These are phyloP conservation scores for Abortiporus biennis DNA, from an alignment of 1,284 basidiomycete species.

Conservation along the genomic window DNA sequence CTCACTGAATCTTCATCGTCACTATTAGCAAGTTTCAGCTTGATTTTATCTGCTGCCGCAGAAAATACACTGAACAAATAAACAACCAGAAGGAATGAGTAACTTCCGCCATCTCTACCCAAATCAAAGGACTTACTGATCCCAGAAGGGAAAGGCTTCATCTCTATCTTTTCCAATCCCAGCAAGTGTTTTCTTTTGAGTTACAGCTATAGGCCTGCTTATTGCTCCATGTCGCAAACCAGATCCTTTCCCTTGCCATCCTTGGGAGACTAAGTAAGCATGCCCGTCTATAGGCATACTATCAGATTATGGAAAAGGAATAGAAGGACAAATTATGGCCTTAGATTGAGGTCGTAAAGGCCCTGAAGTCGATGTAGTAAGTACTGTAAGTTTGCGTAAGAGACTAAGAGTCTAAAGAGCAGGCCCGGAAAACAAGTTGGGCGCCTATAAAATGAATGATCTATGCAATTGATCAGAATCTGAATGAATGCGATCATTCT, in stretches of 20 bases:
- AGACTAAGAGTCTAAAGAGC: too few relatives aligned
- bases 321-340: too few relatives aligned
- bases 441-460: too few relatives aligned
- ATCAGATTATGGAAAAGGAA: too few relatives aligned
- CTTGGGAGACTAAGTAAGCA: conserved; percentile 74
- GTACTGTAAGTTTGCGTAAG: too few relatives aligned
- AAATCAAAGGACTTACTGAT: conserved; percentile 60
- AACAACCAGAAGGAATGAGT: not conserved
- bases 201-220: conserved; percentile 66
- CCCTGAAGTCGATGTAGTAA: too few relatives aligned
- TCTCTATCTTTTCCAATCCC: conserved; percentile 90
- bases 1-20: conserved; percentile 37
- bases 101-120: conserved; percentile 3
- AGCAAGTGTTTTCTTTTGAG: conserved; percentile 78
- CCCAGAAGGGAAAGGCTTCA: conserved; percentile 94
- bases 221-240: conserved; percentile 68
- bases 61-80: conserved; percentile 58
- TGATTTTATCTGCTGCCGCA: conserved; percentile 72
- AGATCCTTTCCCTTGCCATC: conserved; percentile 82
- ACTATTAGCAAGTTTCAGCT: conserved; percentile 58
- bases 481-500: too few relatives aligned
- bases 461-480: too few relatives aligned
- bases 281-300: conserved; percentile 78
- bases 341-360: too few relatives aligned
- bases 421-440: too few relatives aligned